Evolutionary conservation across 2,329 filamentous ascomycete genomes (phyloP).

Genomic region (Microcyclospora tardicrescens): DNA sequence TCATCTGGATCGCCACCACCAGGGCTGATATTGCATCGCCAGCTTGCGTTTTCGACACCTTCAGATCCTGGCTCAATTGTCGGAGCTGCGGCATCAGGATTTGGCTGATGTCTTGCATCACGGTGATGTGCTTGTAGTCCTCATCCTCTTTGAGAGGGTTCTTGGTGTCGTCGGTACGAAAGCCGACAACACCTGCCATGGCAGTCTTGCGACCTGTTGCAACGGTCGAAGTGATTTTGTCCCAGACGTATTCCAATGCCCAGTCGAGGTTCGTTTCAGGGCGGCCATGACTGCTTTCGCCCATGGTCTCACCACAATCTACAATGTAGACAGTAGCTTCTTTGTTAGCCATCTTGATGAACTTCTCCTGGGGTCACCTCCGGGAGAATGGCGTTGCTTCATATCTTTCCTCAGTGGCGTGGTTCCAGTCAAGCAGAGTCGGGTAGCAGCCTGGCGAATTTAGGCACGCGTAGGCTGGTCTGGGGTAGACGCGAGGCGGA

Average conservation of each 20-base stretch:
- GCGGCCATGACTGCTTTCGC: conserved; percentile 55
- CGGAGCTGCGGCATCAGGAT: conserved; percentile 57
- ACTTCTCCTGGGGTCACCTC: not conserved
- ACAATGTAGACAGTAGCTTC: conserved; percentile 87
- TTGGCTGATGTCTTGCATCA: conserved; percentile 53
- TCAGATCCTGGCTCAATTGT: conserved; percentile 48
- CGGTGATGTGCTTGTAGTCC: conserved; percentile 68
- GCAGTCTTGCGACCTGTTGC: conserved; percentile 61
- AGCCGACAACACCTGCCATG: conserved; percentile 64
- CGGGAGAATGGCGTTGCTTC: too few relatives aligned
- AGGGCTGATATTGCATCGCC: conserved; percentile 83
- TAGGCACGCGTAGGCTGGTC: too few relatives aligned
- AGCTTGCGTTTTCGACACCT: conserved; percentile 50
- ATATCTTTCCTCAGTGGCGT: too few relatives aligned
- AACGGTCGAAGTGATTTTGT: conserved; percentile 67
- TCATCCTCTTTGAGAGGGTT: conserved; percentile 55
- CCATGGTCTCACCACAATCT: conserved; percentile 81
- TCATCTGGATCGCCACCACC: conserved; percentile 77
- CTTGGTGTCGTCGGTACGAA: conserved; percentile 63
- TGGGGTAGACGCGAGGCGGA: too few relatives aligned
- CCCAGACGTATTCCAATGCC: conserved; percentile 86
- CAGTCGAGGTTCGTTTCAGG: conserved; percentile 73
- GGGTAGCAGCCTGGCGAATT: too few relatives aligned
- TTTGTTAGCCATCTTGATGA: conserved; percentile 64
- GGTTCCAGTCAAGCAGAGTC: too few relatives aligned